These are phyloP conservation scores for Pseudognaphalium luteoalbum DNA, from an alignment of 129 eudicot species.

Conservation along the genomic window DNA sequence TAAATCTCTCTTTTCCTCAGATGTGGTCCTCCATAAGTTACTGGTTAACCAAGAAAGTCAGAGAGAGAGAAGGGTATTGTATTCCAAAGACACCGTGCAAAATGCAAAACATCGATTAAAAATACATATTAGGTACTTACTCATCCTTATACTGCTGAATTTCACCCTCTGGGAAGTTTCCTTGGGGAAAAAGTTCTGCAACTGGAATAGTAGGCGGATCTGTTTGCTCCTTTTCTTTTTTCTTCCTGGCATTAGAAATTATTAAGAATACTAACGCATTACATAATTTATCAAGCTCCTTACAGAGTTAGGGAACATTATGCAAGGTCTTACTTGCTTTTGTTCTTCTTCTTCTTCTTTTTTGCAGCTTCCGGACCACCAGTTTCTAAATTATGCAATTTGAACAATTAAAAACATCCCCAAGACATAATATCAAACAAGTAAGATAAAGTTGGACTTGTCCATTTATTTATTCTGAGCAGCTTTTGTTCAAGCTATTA, in stretches of 20 bases:
- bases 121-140: constrained; percentile 44
- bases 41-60: constrained; percentile 32
- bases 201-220: constrained; percentile 97
- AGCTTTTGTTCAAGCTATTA: too few relatives aligned
- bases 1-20: constrained; percentile 95
- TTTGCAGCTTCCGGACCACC: constrained; percentile 68
- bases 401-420: neutral
- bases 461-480: neutral
- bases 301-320: neutral
- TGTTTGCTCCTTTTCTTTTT: constrained; percentile 85
- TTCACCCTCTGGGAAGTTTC: constrained; percentile 99
- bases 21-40: constrained; percentile 96
- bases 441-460: neutral
- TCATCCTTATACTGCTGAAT: constrained; percentile 89
- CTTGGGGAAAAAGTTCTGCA: constrained; percentile 69
- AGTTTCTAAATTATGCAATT: constrained; percentile 20
- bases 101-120: neutral
- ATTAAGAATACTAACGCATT: constrained; percentile 8
- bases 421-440: neutral
- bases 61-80: neutral
- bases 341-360: constrained; percentile 97
- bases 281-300: constrained; percentile 22
- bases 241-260: constrained; percentile 57
- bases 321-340: constrained; percentile 73
- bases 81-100: neutral